Base-by-base conservation (phyloP, 2,329 filamentous ascomycete species). In the Colletotrichum australisinense region DNA sequence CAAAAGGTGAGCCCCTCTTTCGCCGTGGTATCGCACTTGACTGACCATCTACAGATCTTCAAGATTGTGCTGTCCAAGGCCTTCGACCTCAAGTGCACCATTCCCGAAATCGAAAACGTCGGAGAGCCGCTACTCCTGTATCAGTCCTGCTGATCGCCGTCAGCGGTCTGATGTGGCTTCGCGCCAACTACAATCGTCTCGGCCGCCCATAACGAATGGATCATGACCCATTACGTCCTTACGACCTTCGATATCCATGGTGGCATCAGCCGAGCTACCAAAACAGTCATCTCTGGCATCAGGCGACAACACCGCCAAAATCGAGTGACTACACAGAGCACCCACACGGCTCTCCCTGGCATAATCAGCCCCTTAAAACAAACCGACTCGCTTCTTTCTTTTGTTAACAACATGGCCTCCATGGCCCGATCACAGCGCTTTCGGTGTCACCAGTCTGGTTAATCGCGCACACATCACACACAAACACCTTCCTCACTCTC, bases 51-150 rank as follows among this genome's bases (percentile, higher is more conserved):
- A 2, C 79, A 98, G 96, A 99, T 99, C 81, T 99, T 99, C 91
- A 99, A 99, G 85, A 99, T 99, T 78, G 97, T 99, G 71, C 90
- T 99, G 28, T 98, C 96, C 76, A 99, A 99, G 85, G 97, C 97
- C 2, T 99, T 99, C 81, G 97, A 99, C 83, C 90, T 99, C 72
- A 98, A 98, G 84, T 99, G 97, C 87, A 99, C 97, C 35, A 98
- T 99, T 81, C 97, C 97, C 60, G 97, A 99, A 84, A 98, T 99
- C 83, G 96, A 98, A 85, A 97, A 98, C 82, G 93, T 98, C 70
- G 97, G 97, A 84, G 97, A 99, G 84, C 97, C 97, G 26, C 88
- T 99, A 63, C 89, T 99, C 59, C 90, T 99, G 76, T 99, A 99
- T 82, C 94, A 95, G 83, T 92, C 90, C 62, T 87, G 85, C 79